A percentile compares a stretch with the other conserved stretches of the same genome.
These are phyloP conservation scores for Schwanniomyces occidentalis DNA, from an alignment of 805 yeast species.

Conservation along the genomic window DNA sequence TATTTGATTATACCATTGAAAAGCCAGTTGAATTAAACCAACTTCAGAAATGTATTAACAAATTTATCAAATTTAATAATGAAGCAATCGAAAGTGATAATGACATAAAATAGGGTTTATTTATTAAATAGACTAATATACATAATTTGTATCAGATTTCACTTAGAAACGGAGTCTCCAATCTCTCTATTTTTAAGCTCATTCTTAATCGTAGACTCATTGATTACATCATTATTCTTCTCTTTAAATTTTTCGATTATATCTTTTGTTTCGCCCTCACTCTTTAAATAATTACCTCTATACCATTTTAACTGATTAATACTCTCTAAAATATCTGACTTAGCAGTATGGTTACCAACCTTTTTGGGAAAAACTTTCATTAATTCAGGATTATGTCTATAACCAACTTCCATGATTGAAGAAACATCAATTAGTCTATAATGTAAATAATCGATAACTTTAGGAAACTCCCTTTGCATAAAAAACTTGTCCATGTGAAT, in stretches of 20 bases:
- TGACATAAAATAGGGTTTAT: constrained; percentile 5
- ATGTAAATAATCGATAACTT: constrained; percentile 55
- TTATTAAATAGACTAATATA: constrained; percentile 1
- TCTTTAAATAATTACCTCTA: constrained; percentile 58
- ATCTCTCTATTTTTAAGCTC: too few relatives aligned
- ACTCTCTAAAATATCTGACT: constrained; percentile 84
- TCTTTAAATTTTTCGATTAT: constrained; percentile 6
- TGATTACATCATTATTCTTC: background rate
- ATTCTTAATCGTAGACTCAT: background rate
- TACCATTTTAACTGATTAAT: constrained; percentile 82
- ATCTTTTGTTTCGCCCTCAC: constrained; percentile 16
- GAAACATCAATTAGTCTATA: constrained; percentile 91
- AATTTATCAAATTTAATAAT: constrained; percentile 17
- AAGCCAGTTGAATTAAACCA: constrained; percentile 52
- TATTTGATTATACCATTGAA: constrained; percentile 70
- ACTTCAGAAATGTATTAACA: constrained; percentile 22
- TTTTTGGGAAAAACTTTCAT: constrained; percentile 62
- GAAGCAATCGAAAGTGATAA: constrained; percentile 30
- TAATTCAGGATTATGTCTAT: constrained; percentile 70
- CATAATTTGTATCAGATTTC: constrained; percentile 4
- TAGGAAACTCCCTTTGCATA: constrained; percentile 81
- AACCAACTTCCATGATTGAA: constrained; percentile 76
- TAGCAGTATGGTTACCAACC: constrained; percentile 78
- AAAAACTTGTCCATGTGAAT: constrained; percentile 90
- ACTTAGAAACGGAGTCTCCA: too few relatives aligned